phyloP scores from a whole-genome alignment of 306 rosid species.

The Phaseolus lunatus region DNA sequence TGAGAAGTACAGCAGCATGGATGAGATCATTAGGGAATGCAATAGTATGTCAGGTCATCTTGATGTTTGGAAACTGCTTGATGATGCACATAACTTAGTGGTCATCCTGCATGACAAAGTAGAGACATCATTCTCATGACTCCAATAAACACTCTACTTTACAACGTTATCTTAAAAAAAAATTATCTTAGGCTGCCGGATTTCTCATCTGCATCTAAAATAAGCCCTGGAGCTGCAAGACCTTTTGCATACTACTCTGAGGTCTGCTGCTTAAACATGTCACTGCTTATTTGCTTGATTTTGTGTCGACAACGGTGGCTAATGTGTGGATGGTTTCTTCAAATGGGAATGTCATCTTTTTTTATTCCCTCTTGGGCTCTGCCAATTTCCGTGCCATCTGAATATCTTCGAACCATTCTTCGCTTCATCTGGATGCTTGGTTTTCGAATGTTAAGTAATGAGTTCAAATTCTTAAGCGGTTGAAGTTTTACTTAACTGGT shows the following conservation, averaged over 20 bases:
- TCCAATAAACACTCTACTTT: slow-evolving; percentile 42
- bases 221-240: slow-evolving; percentile 39
- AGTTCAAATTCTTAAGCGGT: neutral
- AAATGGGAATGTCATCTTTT: neutral
- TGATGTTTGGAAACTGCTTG: slow-evolving; percentile 96
- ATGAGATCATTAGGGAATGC: slow-evolving; percentile 95
- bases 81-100: slow-evolving; percentile 95
- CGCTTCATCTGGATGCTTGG: neutral
- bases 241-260: neutral
- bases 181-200: slow-evolving; percentile 17
- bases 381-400: slow-evolving; percentile 3
- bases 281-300: slow-evolving; percentile 36
- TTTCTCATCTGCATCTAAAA: slow-evolving; percentile 43
- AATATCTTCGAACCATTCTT: neutral
- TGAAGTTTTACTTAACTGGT: slow-evolving; percentile 12
- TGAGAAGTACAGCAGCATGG: slow-evolving; percentile 98
- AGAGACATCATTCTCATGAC: slow-evolving; percentile 66
- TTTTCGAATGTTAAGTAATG: neutral
- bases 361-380: neutral
- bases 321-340: slow-evolving; percentile 22
- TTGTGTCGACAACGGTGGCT: neutral
- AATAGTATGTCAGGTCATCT: slow-evolving; percentile 97
- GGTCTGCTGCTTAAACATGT: slow-evolving; percentile 44
- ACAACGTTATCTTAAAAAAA: slow-evolving; percentile 24
- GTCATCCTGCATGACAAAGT: slow-evolving; percentile 95